Percentiles rank a stretch among this genome's conserved stretches.
phyloP scores from a whole-genome alignment of 1,139 yeast genomes.

The Saccharomyces uvarum region DNA sequence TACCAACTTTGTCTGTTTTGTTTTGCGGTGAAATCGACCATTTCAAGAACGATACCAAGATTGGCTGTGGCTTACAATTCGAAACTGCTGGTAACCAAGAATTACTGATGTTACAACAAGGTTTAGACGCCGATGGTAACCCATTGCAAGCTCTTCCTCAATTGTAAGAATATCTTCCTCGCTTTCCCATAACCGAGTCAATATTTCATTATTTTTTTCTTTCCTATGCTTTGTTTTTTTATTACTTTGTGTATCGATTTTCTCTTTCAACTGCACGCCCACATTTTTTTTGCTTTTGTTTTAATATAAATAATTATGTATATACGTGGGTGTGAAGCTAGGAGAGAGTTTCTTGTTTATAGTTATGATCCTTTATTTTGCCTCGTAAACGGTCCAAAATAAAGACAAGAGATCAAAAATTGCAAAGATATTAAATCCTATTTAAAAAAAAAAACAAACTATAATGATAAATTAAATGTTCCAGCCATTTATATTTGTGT shows the following conservation, averaged over 20 bases:
- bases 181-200: background rate
- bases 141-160: slow-evolving; percentile 52
- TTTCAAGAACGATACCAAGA: slow-evolving; percentile 68
- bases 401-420: background rate
- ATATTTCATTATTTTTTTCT: background rate
- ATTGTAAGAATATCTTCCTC: background rate
- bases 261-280: background rate
- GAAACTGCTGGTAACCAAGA: slow-evolving; percentile 93
- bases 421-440: background rate
- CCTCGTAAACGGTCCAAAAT: background rate
- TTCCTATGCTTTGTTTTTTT: background rate
- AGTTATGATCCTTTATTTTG: background rate
- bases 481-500: background rate
- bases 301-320: background rate
- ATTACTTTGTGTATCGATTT: background rate
- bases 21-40: slow-evolving; percentile 96
- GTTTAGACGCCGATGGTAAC: slow-evolving; percentile 77
- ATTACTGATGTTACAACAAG: slow-evolving; percentile 67
- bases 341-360: background rate
- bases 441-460: background rate
- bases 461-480: background rate
- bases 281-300: background rate
- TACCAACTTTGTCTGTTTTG: slow-evolving; percentile 82
- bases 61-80: slow-evolving; percentile 92
- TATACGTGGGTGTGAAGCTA: background rate